Percentiles rank a stretch among this genome's conserved stretches.
These are phyloP conservation scores for Purpureocillium lavendulum DNA, from an alignment of 2,329 filamentous ascomycete genomes.

Conservation along the genomic window DNA sequence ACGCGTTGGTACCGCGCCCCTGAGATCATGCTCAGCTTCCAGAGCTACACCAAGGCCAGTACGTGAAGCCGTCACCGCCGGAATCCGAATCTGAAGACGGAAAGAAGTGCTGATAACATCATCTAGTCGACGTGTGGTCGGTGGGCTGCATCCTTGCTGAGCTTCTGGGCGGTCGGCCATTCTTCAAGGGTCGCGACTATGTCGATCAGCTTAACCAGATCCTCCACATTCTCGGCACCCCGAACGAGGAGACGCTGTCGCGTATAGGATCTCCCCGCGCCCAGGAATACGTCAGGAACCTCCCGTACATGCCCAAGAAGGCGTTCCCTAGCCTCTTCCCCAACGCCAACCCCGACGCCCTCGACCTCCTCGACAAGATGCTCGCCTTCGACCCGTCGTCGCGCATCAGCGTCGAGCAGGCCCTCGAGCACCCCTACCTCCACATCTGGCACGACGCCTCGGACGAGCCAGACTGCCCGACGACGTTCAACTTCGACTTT, in stretches of 20 bases:
- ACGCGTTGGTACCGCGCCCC: constrained; percentile 93
- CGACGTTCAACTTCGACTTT: constrained; percentile 96
- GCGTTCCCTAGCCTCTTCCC: constrained; percentile 84
- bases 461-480: constrained; percentile 89
- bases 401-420: constrained; percentile 89
- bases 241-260: constrained; percentile 86
- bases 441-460: constrained; percentile 98
- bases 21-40: constrained; percentile 99
- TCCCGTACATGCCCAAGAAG: constrained; percentile 91
- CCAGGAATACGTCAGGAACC: constrained; percentile 96
- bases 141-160: constrained; percentile 97
- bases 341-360: constrained; percentile 88
- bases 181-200: constrained; percentile 99
- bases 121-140: constrained; percentile 92
- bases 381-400: constrained; percentile 91
- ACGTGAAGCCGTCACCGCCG: too few relatives aligned
- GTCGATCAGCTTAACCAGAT: constrained; percentile 99
- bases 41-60: constrained; percentile 99
- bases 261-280: constrained; percentile 93
- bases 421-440: constrained; percentile 92
- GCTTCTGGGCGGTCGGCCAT: constrained; percentile 87
- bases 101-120: too few relatives aligned
- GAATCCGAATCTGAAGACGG: too few relatives aligned
- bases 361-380: constrained; percentile 95
- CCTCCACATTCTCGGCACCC: constrained; percentile 92